phyloP scores from a whole-genome alignment of 306 rosid species.

The Oemleria cerasiformis region DNA sequence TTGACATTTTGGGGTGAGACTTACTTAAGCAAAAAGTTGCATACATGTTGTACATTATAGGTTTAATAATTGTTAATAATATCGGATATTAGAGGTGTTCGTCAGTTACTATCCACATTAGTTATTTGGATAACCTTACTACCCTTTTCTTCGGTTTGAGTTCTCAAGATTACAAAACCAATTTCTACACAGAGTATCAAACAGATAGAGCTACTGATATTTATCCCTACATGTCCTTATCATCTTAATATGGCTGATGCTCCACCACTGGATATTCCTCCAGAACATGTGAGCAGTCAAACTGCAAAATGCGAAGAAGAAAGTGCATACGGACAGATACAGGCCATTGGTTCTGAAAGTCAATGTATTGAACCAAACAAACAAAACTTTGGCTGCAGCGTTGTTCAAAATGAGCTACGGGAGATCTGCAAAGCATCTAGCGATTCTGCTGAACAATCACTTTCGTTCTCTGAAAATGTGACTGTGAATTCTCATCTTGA shows the following conservation, averaged over 20 bases:
- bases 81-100: slow-evolving; percentile 2
- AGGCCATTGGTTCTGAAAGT: slow-evolving; percentile 30
- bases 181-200: background rate
- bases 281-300: slow-evolving; percentile 31
- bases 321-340: slow-evolving; percentile 30
- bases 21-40: slow-evolving; percentile 1
- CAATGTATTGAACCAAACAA: slow-evolving; percentile 36
- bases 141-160: slow-evolving; percentile 12
- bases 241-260: slow-evolving; percentile 36
- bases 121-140: background rate
- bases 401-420: slow-evolving; percentile 33
- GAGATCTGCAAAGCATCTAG: slow-evolving; percentile 23
- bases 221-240: slow-evolving; percentile 22
- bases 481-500: slow-evolving; percentile 35
- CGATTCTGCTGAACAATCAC: slow-evolving; percentile 27
- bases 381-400: slow-evolving; percentile 31
- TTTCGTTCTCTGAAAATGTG: slow-evolving; percentile 29
- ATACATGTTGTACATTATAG: slow-evolving; percentile 11
- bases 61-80: slow-evolving; percentile 19
- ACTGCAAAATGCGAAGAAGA: slow-evolving; percentile 28
- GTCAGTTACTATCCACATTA: background rate
- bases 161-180: background rate
- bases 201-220: slow-evolving; percentile 15
- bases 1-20: slow-evolving; percentile 18
- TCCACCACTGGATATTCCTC: slow-evolving; percentile 24